Conservation (phyloP, 306 rosid species). For the Sicyos edulis region DNA sequence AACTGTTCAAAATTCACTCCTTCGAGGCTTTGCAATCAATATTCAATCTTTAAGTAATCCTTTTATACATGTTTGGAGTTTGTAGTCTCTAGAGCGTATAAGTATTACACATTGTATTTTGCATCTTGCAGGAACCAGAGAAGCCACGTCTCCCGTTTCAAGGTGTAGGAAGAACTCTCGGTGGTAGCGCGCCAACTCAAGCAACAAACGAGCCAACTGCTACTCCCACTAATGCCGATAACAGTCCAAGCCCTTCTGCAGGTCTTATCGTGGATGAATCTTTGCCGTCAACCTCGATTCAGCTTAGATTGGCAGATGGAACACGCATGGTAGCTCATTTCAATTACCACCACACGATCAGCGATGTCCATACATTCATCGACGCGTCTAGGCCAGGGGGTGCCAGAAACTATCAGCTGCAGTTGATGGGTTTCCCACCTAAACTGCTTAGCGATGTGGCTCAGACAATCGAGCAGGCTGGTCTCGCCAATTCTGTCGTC, state of each 20-base stretch:
- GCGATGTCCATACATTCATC: conserved; percentile 61
- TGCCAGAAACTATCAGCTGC: conserved; percentile 63
- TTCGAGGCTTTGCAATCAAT: neutral
- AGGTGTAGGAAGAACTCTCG: conserved; percentile 92
- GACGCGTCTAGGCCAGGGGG: conserved; percentile 65
- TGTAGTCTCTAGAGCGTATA: neutral
- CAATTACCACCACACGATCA: conserved; percentile 56
- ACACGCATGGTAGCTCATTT: conserved; percentile 68
- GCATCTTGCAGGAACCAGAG: conserved; percentile 61
- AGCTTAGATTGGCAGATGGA: conserved; percentile 88
- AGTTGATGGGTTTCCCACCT: conserved; percentile 90
- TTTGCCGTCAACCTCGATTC: conserved; percentile 72
- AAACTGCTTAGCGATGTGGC: conserved; percentile 59
- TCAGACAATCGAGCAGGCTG: conserved; percentile 77
- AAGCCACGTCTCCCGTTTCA: conserved; percentile 58
- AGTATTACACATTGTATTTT: neutral
- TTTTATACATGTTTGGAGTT: neutral
- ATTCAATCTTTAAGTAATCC: neutral
- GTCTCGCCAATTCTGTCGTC: conserved; percentile 87
- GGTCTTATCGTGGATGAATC: conserved; percentile 62
- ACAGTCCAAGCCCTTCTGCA: conserved; percentile 39
- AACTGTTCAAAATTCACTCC: neutral
- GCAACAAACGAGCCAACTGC: conserved; percentile 35
- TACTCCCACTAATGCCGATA: conserved; percentile 28
- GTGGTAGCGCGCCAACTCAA: conserved; percentile 59